These are phyloP conservation scores for Ocimum tenuiflorum DNA, from an alignment of 257 asterid species.

Conservation along the genomic window DNA sequence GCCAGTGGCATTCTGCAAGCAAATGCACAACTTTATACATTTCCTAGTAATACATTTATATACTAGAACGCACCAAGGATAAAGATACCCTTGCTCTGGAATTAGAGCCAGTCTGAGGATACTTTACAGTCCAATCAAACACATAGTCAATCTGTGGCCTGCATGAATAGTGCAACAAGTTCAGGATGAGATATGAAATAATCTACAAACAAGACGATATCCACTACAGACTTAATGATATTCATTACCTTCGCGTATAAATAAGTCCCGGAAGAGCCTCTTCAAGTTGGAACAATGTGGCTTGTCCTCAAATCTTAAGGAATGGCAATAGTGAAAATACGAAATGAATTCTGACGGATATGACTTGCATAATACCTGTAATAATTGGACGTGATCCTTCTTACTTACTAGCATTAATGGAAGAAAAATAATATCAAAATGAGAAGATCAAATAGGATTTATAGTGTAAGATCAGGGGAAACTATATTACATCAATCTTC, in stretches of 20 bases:
- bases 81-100: slow-evolving; percentile 58
- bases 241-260: slow-evolving; percentile 76
- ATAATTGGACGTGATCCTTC: slow-evolving; percentile 2
- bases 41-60: background rate
- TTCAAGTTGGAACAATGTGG: slow-evolving; percentile 89
- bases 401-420: background rate
- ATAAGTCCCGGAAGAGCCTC: slow-evolving; percentile 83
- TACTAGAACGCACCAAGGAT: slow-evolving; percentile 3
- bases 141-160: slow-evolving; percentile 94
- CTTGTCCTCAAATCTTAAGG: slow-evolving; percentile 87
- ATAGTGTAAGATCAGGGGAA: background rate
- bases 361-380: slow-evolving; percentile 78
- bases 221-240: background rate
- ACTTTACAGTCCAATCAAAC: slow-evolving; percentile 91
- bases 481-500: background rate
- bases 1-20: slow-evolving; percentile 51
- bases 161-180: slow-evolving; percentile 18
- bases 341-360: slow-evolving; percentile 83
- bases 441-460: background rate
- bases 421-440: background rate
- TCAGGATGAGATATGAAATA: slow-evolving; percentile 3
- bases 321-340: slow-evolving; percentile 84
- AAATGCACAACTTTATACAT: slow-evolving; percentile 16
- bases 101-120: slow-evolving; percentile 80
- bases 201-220: background rate